A percentile compares a stretch with the other conserved stretches of the same genome.
These are phyloP conservation scores for Pythium biforme DNA, from an alignment of 352 stramenopile species.

Conservation along the genomic window DNA sequence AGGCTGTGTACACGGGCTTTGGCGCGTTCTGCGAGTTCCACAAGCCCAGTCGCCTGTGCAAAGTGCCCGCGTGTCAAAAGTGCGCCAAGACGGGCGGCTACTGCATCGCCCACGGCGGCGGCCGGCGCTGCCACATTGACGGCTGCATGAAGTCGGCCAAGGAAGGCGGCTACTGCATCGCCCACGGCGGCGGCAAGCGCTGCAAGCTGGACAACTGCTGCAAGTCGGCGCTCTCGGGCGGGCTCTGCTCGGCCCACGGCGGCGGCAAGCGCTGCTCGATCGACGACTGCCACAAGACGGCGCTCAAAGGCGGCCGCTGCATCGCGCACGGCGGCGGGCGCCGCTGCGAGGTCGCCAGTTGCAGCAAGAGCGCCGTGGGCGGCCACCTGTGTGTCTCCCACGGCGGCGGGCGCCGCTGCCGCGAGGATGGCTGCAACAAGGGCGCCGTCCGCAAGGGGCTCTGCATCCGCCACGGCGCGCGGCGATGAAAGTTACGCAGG, in stretches of 20 bases:
- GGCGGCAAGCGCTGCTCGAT: conserved; percentile 59
- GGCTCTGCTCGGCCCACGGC: conserved; percentile 67
- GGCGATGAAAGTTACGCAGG: conserved; percentile 5
- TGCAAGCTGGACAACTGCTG: conserved; percentile 48
- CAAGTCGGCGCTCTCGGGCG: conserved; percentile 65
- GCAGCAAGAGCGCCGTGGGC: conserved; percentile 60
- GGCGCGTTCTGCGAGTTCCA: conserved; percentile 62
- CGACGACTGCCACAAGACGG: conserved; percentile 55
- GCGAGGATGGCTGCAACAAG: conserved; percentile 59
- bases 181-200: conserved; percentile 56
- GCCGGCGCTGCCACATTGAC: conserved; percentile 43
- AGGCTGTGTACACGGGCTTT: conserved; percentile 39
- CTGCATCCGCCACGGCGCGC: conserved; percentile 65
- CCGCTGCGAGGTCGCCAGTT: conserved; percentile 47
- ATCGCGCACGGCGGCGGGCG: conserved; percentile 65
- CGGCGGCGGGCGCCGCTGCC: conserved; percentile 58
- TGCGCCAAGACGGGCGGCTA: conserved; percentile 53
- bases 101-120: conserved; percentile 38
- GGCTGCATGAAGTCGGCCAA: conserved; percentile 74
- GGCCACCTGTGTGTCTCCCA: conserved; percentile 64
- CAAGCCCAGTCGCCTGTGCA: conserved; percentile 69
- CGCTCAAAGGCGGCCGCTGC: conserved; percentile 59
- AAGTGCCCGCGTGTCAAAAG: conserved; percentile 54
- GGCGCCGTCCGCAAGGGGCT: conserved; percentile 65
- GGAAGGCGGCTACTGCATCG: conserved; percentile 65